Evolutionary conservation across 1,284 basidiomycete genomes (phyloP).

Genomic region (Mrakiaceae sp.): DNA sequence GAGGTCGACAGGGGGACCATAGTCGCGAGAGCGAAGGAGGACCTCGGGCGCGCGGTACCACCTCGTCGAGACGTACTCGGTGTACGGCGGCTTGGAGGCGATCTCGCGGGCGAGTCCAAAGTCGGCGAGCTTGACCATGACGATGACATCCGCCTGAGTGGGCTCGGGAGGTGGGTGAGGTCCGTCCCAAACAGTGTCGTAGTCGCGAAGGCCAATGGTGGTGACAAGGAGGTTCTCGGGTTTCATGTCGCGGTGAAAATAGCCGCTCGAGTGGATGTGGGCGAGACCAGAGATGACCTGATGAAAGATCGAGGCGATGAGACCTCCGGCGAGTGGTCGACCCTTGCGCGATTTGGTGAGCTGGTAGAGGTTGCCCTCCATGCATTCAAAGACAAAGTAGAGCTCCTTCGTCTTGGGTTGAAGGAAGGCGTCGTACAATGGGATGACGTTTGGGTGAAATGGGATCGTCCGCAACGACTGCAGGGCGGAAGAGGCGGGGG

Average conservation of each 20-base stretch:
- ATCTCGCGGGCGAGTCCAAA: slow-evolving; percentile 95
- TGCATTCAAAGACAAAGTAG: slow-evolving; percentile 99
- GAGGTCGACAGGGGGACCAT: slow-evolving; percentile 95
- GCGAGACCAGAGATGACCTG: slow-evolving; percentile 84
- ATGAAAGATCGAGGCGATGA: slow-evolving; percentile 87
- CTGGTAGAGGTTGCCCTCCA: slow-evolving; percentile 99
- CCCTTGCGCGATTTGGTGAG: slow-evolving; percentile 95
- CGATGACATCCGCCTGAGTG: slow-evolving; percentile 83
- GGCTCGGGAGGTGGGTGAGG: slow-evolving; percentile 21
- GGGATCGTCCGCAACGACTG: slow-evolving; percentile 90
- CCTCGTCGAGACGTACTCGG: slow-evolving; percentile 95
- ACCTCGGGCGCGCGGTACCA: slow-evolving; percentile 99
- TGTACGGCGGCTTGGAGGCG: slow-evolving; percentile 80
- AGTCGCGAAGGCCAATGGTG: slow-evolving; percentile 93
- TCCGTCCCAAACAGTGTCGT: slow-evolving; percentile 46
- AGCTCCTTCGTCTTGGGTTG: slow-evolving; percentile 81
- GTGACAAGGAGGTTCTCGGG: slow-evolving; percentile 99
- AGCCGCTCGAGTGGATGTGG: slow-evolving; percentile 85
- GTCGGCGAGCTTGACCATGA: slow-evolving; percentile 96
- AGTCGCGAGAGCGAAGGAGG: slow-evolving; percentile 76
- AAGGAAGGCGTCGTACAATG: slow-evolving; percentile 97
- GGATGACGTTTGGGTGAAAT: slow-evolving; percentile 93
- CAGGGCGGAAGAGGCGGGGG: not conserved
- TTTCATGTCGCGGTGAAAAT: slow-evolving; percentile 99
- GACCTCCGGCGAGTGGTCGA: slow-evolving; percentile 82